Base-by-base conservation (phyloP, 495 filamentous ascomycete species). In the Talaromyces trachyspermus region DNA sequence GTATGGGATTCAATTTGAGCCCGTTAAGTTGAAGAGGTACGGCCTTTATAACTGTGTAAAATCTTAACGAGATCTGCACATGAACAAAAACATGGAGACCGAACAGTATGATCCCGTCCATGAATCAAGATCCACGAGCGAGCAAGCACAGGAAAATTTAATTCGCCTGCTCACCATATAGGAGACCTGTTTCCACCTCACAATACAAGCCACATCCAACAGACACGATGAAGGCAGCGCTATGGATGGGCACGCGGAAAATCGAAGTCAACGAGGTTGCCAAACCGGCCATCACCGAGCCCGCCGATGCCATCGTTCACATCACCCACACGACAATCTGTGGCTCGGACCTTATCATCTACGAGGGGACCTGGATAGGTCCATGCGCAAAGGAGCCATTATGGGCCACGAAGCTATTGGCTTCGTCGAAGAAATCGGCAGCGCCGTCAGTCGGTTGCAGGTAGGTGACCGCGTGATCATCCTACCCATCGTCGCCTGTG, bases 401-500 rank as follows among this genome's bases (percentile, higher is more conserved):
- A 54, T 73, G 33, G 68, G 69, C 25, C 68, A 71, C 49, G 68
- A 73, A 50, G 62, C 52, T 26, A 55, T 70, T 39, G 69, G 69
- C 2, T 36, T 64, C 27, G 56, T 73, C 5, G 58, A 62, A 23
- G 53, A 58, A 12, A 54, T 67, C 12, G 65, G 68, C 10, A 23
- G 45, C 2, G 49, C 55, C 1, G 63, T 69, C 5, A 51, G 49
- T 12, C 50, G 41, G 6, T 27, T 70, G 20, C 43, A 55, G 25
- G 40, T 52, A 2, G 65, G 68, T 4, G 68, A 71, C 49, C 43
- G 61, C 1, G 69, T 70, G 4, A 52, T 70, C 27, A 56, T 70
- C 24, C 53, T 60, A 2, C 53, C 51, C 67, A 81, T 86, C 58
- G 86, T 89, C 59, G 78, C 85, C 0, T 89, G 84, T 50, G 84